Conservation (phyloP, 441 rosid species). For the Dalechampia spathulata region DNA sequence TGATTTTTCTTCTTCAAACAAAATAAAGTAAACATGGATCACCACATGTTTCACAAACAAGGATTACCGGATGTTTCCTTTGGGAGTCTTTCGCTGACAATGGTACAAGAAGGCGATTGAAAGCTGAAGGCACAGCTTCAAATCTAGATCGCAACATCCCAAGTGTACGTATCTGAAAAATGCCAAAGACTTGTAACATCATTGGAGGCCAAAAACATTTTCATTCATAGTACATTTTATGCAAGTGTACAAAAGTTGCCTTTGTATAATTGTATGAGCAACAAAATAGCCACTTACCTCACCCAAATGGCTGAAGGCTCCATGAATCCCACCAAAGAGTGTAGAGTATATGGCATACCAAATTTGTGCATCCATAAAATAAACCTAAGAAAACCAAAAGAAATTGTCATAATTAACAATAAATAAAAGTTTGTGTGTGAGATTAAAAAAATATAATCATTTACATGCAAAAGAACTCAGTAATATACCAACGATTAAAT, state of each 20-base stretch:
- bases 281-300: slow-evolving; percentile 50
- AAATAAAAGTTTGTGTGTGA: neutral
- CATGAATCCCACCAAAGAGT: slow-evolving; percentile 90
- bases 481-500: neutral
- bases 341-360: slow-evolving; percentile 97
- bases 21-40: neutral
- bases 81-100: slow-evolving; percentile 22
- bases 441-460: neutral
- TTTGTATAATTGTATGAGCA: slow-evolving; percentile 5
- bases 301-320: slow-evolving; percentile 97
- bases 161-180: slow-evolving; percentile 73
- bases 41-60: neutral
- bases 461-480: neutral
- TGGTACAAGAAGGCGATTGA: slow-evolving; percentile 58
- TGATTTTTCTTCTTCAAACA: neutral
- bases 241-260: neutral
- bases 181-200: slow-evolving; percentile 11
- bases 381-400: slow-evolving; percentile 48
- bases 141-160: slow-evolving; percentile 96
- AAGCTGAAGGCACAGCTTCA: slow-evolving; percentile 54
- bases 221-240: neutral
- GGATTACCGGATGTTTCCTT: slow-evolving; percentile 20
- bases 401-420: slow-evolving; percentile 11
- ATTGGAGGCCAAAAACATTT: slow-evolving; percentile 1
- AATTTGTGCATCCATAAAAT: slow-evolving; percentile 92